Evolutionary conservation across 1,284 basidiomycete genomes (phyloP).

Genomic region (Sporisorium sorghi): DNA sequence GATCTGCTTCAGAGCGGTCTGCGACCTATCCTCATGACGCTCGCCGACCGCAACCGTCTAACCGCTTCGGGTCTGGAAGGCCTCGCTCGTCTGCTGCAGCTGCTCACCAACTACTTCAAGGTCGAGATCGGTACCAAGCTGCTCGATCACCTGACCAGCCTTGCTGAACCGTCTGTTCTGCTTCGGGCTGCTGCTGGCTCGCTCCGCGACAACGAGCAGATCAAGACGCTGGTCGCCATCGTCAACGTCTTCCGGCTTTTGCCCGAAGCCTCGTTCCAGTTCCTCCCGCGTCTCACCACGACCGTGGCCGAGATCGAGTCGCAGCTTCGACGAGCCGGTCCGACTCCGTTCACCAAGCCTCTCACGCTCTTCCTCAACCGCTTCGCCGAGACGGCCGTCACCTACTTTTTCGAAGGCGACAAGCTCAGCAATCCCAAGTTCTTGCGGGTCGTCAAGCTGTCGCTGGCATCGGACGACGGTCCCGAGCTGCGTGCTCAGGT

Average conservation of each 20-base stretch:
- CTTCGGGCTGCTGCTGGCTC: slow-evolving; percentile 61
- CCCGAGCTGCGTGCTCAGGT: slow-evolving; percentile 59
- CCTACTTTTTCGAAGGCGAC: slow-evolving; percentile 79
- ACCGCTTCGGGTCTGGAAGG: slow-evolving; percentile 94
- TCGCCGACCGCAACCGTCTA: slow-evolving; percentile 93
- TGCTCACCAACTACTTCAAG: slow-evolving; percentile 99
- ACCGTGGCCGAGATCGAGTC: slow-evolving; percentile 93
- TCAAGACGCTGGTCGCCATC: slow-evolving; percentile 90
- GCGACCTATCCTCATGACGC: slow-evolving; percentile 95
- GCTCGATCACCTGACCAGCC: slow-evolving; percentile 78
- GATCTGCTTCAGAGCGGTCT: slow-evolving; percentile 94
- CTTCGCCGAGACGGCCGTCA: slow-evolving; percentile 85
- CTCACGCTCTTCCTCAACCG: slow-evolving; percentile 90
- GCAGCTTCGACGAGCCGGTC: slow-evolving; percentile 86
- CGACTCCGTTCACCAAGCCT: slow-evolving; percentile 93
- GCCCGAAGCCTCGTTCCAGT: slow-evolving; percentile 86
- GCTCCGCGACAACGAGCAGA: slow-evolving; percentile 83
- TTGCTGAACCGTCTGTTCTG: slow-evolving; percentile 62
- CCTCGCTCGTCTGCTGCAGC: slow-evolving; percentile 90
- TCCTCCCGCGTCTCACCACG: slow-evolving; percentile 86
- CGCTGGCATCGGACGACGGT: slow-evolving; percentile 60
- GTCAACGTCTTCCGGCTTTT: slow-evolving; percentile 97
- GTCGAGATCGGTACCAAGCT: slow-evolving; percentile 99
- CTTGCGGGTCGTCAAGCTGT: slow-evolving; percentile 59
- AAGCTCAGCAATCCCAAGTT: slow-evolving; percentile 75